Conservation (phyloP, 805 yeast genomes). For the Nakazawaea siamensis region DNA sequence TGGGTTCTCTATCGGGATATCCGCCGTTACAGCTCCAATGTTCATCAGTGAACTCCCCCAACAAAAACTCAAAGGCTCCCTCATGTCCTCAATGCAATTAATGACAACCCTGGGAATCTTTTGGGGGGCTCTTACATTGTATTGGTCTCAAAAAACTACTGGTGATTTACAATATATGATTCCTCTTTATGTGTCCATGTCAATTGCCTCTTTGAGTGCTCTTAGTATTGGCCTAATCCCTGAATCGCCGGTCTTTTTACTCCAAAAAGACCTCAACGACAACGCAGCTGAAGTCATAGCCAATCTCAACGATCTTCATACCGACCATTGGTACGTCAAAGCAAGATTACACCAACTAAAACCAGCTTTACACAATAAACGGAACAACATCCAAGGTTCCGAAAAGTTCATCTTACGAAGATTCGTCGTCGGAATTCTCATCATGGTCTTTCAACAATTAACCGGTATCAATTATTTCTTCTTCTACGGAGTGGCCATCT, state of each 20-base stretch:
- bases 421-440: constrained; percentile 19
- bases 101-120: constrained; percentile 26
- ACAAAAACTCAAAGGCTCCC: constrained; percentile 19
- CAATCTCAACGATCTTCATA: constrained; percentile 1
- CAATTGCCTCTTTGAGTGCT: constrained; percentile 12
- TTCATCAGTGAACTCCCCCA: constrained; percentile 27
- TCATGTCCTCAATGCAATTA: constrained; percentile 24
- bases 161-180: constrained; percentile 16
- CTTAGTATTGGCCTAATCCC: constrained; percentile 21
- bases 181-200: constrained; percentile 16
- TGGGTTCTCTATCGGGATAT: constrained; percentile 23
- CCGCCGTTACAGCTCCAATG: constrained; percentile 26
- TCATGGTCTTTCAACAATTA: constrained; percentile 35
- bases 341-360: constrained; percentile 7
- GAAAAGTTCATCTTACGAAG: too few relatives aligned
- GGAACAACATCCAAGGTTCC: too few relatives aligned
- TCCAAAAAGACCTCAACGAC: constrained; percentile 2
- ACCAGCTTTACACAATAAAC: constrained; percentile 1
- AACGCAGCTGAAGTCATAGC: constrained; percentile 10
- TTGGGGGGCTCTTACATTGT: constrained; percentile 20
- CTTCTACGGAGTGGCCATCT: constrained; percentile 56
- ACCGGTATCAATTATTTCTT: constrained; percentile 63
- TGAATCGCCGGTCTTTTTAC: constrained; percentile 25
- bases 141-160: constrained; percentile 9
- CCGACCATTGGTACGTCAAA: constrained; percentile 15